A percentile compares a stretch with the other conserved stretches of the same genome.
phyloP scores from a whole-genome alignment of 345 rosid species.

The Salix purpurea region DNA sequence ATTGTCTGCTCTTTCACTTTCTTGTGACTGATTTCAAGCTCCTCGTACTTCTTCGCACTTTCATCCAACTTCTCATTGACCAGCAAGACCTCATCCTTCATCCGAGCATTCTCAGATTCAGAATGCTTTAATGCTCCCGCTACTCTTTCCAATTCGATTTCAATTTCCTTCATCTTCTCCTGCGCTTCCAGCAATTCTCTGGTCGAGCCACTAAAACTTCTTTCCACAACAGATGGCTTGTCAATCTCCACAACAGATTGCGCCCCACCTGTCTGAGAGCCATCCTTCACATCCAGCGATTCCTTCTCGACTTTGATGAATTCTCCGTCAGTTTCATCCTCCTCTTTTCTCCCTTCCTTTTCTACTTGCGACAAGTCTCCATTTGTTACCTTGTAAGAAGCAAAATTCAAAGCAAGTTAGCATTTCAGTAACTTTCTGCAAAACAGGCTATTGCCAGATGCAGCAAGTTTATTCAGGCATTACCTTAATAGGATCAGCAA shows the following conservation, averaged over 20 bases:
- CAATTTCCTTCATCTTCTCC: slow-evolving; percentile 75
- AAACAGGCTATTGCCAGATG: background rate
- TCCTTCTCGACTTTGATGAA: slow-evolving; percentile 95
- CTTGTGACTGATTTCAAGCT: slow-evolving; percentile 58
- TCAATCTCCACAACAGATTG: slow-evolving; percentile 19
- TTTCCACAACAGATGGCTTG: slow-evolving; percentile 32
- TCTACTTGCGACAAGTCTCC: slow-evolving; percentile 43
- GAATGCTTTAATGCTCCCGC: slow-evolving; percentile 57
- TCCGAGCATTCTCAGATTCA: slow-evolving; percentile 55
- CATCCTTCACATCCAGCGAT: slow-evolving; percentile 56
- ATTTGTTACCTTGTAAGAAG: slow-evolving; percentile 32
- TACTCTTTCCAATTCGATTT: slow-evolving; percentile 70
- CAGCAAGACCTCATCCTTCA: slow-evolving; percentile 54
- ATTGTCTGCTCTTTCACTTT: slow-evolving; percentile 58
- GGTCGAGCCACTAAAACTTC: slow-evolving; percentile 48
- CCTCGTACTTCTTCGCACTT: slow-evolving; percentile 52
- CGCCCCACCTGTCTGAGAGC: slow-evolving; percentile 27
- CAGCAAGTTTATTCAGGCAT: background rate
- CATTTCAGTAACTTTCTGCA: background rate
- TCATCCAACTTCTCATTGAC: slow-evolving; percentile 55
- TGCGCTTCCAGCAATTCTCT: slow-evolving; percentile 78
- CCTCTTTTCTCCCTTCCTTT: slow-evolving; percentile 62
- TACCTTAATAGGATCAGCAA: slow-evolving; percentile 52
- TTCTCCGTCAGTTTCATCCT: slow-evolving; percentile 76
- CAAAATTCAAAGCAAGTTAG: background rate